Evolutionary conservation across 495 filamentous ascomycete genomes (phyloP), one percentile per base, ranked within the genome.

Genomic region (Penicillium atrosanguineum): DNA sequence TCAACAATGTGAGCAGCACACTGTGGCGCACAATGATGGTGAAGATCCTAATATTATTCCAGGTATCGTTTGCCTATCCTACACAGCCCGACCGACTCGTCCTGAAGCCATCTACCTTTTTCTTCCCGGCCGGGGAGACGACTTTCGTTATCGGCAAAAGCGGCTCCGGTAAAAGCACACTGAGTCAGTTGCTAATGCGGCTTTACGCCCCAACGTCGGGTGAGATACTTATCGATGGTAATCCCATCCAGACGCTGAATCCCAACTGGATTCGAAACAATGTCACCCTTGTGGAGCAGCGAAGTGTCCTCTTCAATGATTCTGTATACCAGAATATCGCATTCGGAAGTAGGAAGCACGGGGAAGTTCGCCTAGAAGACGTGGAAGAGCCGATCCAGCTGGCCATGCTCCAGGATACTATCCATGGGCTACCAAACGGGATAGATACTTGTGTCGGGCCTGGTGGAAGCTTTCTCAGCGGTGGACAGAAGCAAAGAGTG

Each of bases 131-230:
- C 0, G 84, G 87, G 0, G 73, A 87, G 61, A 86, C 87, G 6
- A 90, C 83, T 4, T 97, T 95, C 56, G 76, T 98, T 7, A 80
- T 97, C 48, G 94, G 94, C 2, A 79, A 78, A 48, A 96, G 91
- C 58, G 94, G 94, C 1, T 96, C 91, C 12, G 94, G 94, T 0
- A 98, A 98, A 65, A 96, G 89, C 62, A 97, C 94, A 0, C 62
- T 98, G 8, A 84, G 85, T 2, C 91, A 90, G 60, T 70, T 98
- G 2, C 73, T 98, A 2, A 70, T 90, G 46, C 79, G 84, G 28
- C 89, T 92, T 61, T 96, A 96, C 60, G 69, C 79, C 9, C 83
- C 89, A 2, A 69, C 67, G 0, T 69, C 72, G 0, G 94, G 94
- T 0, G 61, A 82, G 6, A 87, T 97, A 19, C 55, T 78, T 0